Evolutionary conservation across 2,329 filamentous ascomycete species (phyloP).

Genomic region (Penicillium brevicompactum): DNA sequence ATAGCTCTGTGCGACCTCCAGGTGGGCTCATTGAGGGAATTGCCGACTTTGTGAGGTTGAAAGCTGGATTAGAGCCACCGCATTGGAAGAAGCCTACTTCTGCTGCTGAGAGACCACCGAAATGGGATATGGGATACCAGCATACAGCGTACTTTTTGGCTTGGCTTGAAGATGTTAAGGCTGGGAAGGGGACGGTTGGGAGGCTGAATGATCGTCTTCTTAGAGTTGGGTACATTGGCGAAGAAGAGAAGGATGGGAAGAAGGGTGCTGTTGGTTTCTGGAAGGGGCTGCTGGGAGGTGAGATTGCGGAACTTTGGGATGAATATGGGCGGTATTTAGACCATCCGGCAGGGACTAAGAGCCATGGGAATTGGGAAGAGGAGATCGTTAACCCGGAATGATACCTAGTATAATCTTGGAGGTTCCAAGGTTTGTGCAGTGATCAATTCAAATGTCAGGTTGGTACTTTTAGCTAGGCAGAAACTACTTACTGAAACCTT

Average conservation of each 20-base stretch:
- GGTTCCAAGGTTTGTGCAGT: too few species aligned
- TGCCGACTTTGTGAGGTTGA: constrained; percentile 87
- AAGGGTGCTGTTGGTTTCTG: constrained; percentile 31
- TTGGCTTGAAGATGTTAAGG: constrained; percentile 76
- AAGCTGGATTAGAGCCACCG: constrained; percentile 70
- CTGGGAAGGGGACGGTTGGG: constrained; percentile 67
- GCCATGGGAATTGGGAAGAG: constrained; percentile 28
- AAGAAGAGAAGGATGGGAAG: constrained; percentile 5
- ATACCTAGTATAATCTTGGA: neutral
- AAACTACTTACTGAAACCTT: too few species aligned
- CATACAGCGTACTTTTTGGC: constrained; percentile 89
- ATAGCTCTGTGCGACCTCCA: constrained; percentile 52
- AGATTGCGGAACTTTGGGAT: constrained; percentile 71
- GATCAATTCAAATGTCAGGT: too few species aligned
- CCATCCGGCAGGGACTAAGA: constrained; percentile 16
- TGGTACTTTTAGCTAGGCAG: too few species aligned
- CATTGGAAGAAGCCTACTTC: constrained; percentile 70
- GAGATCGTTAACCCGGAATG: constrained; percentile 27
- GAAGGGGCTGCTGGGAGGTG: constrained; percentile 61
- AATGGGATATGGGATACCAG: constrained; percentile 91
- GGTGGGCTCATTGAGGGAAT: constrained; percentile 87
- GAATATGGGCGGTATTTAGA: constrained; percentile 65
- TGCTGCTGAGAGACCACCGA: constrained; percentile 52
- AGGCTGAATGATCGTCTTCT: constrained; percentile 45
- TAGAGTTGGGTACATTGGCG: constrained; percentile 39